Conservation (phyloP, 371 early-diverging fungal genomes). For the Mucor irregularis region DNA sequence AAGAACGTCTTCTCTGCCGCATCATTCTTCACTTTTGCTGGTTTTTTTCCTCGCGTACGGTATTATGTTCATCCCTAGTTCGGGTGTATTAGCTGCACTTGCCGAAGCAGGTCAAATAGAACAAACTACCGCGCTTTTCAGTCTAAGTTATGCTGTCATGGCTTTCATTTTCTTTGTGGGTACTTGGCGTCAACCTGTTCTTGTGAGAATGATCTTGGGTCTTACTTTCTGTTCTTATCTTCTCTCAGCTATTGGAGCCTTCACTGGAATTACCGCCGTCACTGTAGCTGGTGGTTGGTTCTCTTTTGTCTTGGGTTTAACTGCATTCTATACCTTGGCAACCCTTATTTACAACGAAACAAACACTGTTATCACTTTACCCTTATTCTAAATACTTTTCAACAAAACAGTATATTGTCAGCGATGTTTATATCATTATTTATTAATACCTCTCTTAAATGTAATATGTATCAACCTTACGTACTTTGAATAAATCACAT, state of each 20-base stretch:
- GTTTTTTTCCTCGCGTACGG: constrained; percentile 42
- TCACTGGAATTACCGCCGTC: constrained; percentile 16
- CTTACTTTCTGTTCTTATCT: constrained; percentile 28
- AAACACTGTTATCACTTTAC: constrained; percentile 23
- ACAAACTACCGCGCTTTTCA: constrained; percentile 18
- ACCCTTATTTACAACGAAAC: constrained; percentile 23
- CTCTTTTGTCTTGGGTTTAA: constrained; percentile 20
- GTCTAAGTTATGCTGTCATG: constrained; percentile 25
- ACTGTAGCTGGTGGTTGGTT: constrained; percentile 33
- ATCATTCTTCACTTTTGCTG: constrained; percentile 26
- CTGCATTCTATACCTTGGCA: constrained; percentile 28
- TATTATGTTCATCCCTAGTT: constrained; percentile 26
- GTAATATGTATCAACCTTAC: too few relatives aligned
- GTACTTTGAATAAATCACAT: too few relatives aligned
- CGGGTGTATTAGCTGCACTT: constrained; percentile 24
- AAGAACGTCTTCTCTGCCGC: constrained; percentile 31
- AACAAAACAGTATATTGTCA: too few relatives aligned
- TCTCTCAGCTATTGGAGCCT: constrained; percentile 22
- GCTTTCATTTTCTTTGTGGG: constrained; percentile 35
- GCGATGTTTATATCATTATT: too few relatives aligned
- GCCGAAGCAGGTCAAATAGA: constrained; percentile 18
- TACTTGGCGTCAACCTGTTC: constrained; percentile 26
- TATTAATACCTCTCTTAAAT: too few relatives aligned
- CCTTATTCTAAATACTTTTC: constrained; percentile 29
- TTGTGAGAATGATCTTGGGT: constrained; percentile 27